These are phyloP conservation scores for Parascedosporium putredinis DNA, from an alignment of 2,329 filamentous ascomycete species.

Conservation along the genomic window DNA sequence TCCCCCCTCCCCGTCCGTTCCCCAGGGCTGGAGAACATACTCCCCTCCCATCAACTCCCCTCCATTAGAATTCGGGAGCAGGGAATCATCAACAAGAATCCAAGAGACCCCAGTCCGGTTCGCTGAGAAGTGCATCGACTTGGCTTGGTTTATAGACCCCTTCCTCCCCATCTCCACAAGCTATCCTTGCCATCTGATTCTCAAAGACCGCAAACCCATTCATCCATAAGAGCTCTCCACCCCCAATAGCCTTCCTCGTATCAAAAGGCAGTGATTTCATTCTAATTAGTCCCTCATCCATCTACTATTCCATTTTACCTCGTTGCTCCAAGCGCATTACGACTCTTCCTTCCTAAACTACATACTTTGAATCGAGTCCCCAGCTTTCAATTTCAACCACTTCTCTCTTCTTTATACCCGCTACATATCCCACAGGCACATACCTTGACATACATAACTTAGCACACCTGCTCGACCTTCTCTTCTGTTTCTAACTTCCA, in stretches of 20 bases:
- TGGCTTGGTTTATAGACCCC: neutral
- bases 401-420: neutral
- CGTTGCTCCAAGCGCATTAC: no score
- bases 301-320: no score
- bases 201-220: neutral
- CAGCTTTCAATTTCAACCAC: no score
- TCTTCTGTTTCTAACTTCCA: neutral
- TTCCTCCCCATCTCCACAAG: neutral
- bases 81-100: neutral
- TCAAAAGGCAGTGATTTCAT: neutral
- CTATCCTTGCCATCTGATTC: conserved; percentile 6
- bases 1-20: neutral
- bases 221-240: neutral
- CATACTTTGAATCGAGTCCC: no score
- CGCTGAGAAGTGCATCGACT: neutral
- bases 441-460: no score
- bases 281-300: neutral
- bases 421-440: no score
- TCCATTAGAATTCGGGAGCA: conserved; percentile 5
- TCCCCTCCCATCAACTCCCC: neutral
- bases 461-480: neutral
- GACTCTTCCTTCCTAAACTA: no score
- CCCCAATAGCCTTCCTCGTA: neutral
- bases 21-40: conserved; percentile 3
- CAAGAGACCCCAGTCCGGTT: neutral